Evolutionary conservation across 768 basidiomycete genomes (phyloP).

Genomic region (Tulasnella sp.): DNA sequence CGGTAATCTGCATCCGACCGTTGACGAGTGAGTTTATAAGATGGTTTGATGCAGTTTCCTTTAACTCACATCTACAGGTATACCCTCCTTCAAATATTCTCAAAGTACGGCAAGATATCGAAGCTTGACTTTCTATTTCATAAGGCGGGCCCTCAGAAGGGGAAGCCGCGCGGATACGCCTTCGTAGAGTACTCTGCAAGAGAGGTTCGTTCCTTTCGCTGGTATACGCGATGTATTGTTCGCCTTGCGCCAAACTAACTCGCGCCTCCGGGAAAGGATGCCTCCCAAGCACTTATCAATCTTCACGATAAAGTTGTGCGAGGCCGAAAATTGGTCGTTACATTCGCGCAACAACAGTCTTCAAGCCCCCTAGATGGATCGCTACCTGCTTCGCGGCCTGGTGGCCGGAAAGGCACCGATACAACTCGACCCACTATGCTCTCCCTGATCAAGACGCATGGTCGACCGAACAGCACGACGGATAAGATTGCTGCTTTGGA

Average conservation of each 20-base stretch:
- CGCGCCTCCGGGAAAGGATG: conserved; percentile 49
- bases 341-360: conserved; percentile 64
- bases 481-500: conserved; percentile 94
- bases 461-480: conserved; percentile 43
- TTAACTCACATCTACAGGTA: conserved; percentile 43
- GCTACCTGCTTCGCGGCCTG: conserved; percentile 30
- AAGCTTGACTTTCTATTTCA: conserved; percentile 94
- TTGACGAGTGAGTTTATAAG: conserved; percentile 59
- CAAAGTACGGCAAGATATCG: conserved; percentile 84
- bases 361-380: background rate
- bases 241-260: background rate
- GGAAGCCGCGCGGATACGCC: conserved; percentile 91
- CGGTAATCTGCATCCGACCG: conserved; percentile 76
- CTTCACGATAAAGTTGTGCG: conserved; percentile 74
- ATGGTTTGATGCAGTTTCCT: background rate
- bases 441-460: conserved; percentile 69
- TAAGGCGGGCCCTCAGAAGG: conserved; percentile 77
- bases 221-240: background rate
- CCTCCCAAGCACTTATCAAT: conserved; percentile 58
- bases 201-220: conserved; percentile 60
- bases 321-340: conserved; percentile 84
- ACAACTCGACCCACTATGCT: conserved; percentile 68
- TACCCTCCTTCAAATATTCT: conserved; percentile 78
- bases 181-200: conserved; percentile 77
- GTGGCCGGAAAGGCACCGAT: conserved; percentile 33